A percentile compares a stretch with the other conserved stretches of the same genome.
phyloP scores from a whole-genome alignment of 2,329 filamentous ascomycete species.

The Hortaea werneckii region DNA sequence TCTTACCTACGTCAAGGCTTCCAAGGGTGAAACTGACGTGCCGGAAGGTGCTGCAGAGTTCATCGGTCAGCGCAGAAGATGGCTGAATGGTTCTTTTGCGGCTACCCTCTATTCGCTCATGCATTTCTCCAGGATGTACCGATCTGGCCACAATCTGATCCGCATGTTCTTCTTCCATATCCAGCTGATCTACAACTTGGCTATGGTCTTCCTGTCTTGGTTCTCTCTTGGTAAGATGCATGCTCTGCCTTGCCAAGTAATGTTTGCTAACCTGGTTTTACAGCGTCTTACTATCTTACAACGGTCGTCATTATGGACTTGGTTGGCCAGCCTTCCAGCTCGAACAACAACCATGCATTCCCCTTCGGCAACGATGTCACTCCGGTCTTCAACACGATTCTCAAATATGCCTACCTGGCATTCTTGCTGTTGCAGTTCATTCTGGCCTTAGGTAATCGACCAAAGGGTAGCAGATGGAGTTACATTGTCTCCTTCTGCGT shows the following conservation, averaged over 20 bases:
- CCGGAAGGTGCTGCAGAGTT: conserved; percentile 95
- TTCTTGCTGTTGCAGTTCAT: conserved; percentile 95
- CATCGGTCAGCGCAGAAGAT: conserved; percentile 94
- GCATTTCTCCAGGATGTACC: conserved; percentile 98
- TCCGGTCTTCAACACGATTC: conserved; percentile 78
- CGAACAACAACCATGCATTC: conserved; percentile 56
- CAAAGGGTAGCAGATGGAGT: conserved; percentile 85
- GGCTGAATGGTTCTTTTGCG: conserved; percentile 98
- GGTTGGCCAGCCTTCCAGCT: conserved; percentile 59
- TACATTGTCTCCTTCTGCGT: conserved; percentile 84
- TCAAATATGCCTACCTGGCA: conserved; percentile 85
- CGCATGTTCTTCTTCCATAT: conserved; percentile 99
- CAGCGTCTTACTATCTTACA: conserved; percentile 91
- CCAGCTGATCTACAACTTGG: conserved; percentile 89
- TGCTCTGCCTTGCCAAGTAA: conserved; percentile 3
- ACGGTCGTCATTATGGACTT: conserved; percentile 98
- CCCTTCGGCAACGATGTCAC: conserved; percentile 83
- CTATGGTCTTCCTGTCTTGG: conserved; percentile 84
- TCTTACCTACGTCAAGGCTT: conserved; percentile 95
- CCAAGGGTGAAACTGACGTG: conserved; percentile 97
- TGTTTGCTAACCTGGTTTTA: conserved; percentile 38
- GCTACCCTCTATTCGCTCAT: conserved; percentile 95
- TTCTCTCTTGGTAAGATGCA: conserved; percentile 50
- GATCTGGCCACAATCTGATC: conserved; percentile 90
- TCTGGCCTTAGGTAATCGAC: conserved; percentile 87